A percentile compares a stretch with the other conserved stretches of the same genome.
phyloP scores from a whole-genome alignment of 148 eudicot species.

The Chenopodium formosanum region DNA sequence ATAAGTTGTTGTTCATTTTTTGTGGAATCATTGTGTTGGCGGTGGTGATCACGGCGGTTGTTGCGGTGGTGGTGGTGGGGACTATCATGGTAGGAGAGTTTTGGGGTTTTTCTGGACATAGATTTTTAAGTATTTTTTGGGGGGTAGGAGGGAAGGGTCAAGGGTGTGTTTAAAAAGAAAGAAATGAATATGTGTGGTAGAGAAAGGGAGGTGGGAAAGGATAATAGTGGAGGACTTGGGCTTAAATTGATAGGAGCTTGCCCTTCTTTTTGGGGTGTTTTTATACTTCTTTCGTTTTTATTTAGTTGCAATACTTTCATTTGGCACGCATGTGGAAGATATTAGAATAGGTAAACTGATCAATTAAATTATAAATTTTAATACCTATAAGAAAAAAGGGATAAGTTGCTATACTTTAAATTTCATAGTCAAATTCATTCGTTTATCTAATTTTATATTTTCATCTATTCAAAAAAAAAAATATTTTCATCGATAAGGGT shows the following conservation, averaged over 20 bases:
- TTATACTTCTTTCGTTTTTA: too few relatives aligned
- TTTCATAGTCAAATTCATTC: too few relatives aligned
- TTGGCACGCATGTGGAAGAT: too few relatives aligned
- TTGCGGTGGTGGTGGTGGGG: neutral
- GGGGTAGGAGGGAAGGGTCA: neutral
- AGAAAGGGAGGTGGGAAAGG: neutral
- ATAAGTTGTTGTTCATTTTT: slow-evolving; percentile 26
- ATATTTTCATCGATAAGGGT: too few relatives aligned
- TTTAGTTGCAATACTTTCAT: too few relatives aligned
- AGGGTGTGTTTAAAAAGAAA: neutral
- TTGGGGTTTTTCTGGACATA: slow-evolving; percentile 1
- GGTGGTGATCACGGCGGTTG: neutral
- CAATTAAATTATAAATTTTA: too few relatives aligned
- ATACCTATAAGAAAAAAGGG: too few relatives aligned
- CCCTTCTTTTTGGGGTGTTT: too few relatives aligned
- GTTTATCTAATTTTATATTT: too few relatives aligned
- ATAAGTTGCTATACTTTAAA: too few relatives aligned
- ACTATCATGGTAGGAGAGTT: slow-evolving; percentile 2
- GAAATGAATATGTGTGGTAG: neutral
- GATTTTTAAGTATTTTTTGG: neutral
- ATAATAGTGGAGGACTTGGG: neutral
- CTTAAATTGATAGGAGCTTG: neutral
- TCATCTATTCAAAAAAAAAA: too few relatives aligned
- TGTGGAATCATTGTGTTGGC: neutral
- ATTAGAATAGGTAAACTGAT: too few relatives aligned